phyloP scores from a whole-genome alignment of 2,329 filamentous ascomycete species.

The Cladosporium sp. region DNA sequence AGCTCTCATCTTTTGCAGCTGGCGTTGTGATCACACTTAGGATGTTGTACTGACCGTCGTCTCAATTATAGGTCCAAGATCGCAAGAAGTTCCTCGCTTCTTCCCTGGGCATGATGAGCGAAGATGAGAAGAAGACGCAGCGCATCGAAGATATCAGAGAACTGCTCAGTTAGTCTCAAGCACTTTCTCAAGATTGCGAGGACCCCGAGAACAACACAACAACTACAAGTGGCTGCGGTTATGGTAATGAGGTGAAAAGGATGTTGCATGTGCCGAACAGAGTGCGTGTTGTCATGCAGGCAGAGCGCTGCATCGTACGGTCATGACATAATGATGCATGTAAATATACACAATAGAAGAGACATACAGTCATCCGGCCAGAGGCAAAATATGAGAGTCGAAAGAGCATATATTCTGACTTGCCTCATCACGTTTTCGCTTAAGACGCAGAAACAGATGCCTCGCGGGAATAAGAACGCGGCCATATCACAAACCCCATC shows the following conservation, averaged over 20 bases:
- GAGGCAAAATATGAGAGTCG: not conserved
- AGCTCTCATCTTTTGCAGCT: slow-evolving; percentile 24
- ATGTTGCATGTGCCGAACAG: not conserved
- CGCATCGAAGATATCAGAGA: slow-evolving; percentile 93
- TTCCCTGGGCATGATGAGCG: slow-evolving; percentile 87
- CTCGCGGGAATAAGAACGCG: not conserved
- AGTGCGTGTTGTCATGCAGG: not conserved
- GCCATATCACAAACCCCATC: not conserved
- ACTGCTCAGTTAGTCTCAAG: slow-evolving; percentile 59
- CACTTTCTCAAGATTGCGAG: not conserved
- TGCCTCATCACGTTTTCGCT: not conserved
- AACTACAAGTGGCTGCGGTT: not conserved
- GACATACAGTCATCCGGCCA: not conserved
- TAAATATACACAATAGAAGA: not conserved
- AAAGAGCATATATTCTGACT: not conserved
- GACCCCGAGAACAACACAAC: not conserved
- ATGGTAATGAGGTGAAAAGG: not conserved
- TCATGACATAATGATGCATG: not conserved
- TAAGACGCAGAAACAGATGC: not conserved
- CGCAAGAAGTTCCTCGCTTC: slow-evolving; percentile 96
- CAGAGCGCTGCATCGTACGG: not conserved
- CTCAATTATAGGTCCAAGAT: slow-evolving; percentile 65
- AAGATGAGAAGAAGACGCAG: slow-evolving; percentile 87
- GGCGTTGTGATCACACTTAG: not conserved
- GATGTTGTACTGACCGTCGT: not conserved